Conservation (phyloP, 352 stramenopile species). For the Lagenidium giganteum region DNA sequence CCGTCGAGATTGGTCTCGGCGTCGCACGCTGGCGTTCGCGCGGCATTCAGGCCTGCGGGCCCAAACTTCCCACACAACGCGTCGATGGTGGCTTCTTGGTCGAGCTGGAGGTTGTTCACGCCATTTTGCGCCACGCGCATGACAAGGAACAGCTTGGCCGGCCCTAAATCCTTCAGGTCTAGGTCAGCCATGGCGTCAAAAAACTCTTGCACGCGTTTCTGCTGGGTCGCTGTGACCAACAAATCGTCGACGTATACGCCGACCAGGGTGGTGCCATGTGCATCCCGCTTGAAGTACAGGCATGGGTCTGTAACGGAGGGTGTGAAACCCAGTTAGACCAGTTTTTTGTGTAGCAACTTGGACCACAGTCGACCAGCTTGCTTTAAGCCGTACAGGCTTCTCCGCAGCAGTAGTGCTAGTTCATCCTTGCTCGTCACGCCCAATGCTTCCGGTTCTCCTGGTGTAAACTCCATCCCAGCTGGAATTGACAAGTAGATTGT, state of each 20-base stretch:
- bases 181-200: conserved; percentile 6
- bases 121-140: conserved; percentile 17
- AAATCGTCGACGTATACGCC: conserved; percentile 29
- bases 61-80: conserved; percentile 17
- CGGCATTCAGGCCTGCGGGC: conserved; percentile 9
- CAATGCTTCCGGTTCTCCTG: conserved; percentile 1
- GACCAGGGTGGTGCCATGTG: neutral
- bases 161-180: conserved; percentile 22
- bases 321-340: conserved; percentile 12
- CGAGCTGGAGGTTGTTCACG: conserved; percentile 1
- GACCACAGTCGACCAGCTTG: conserved; percentile 25
- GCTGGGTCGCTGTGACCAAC: conserved; percentile 10
- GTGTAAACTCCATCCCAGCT: conserved; percentile 11
- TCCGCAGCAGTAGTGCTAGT: conserved; percentile 9
- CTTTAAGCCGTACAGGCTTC: conserved; percentile 26
- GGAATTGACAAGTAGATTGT: conserved; percentile 18
- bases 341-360: conserved; percentile 14
- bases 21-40: conserved; percentile 9
- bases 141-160: conserved; percentile 18
- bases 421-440: conserved; percentile 6
- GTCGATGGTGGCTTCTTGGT: conserved; percentile 17
- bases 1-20: neutral
- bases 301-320: conserved; percentile 21
- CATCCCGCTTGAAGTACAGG: conserved; percentile 14
- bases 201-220: conserved; percentile 7